Evolutionary conservation across 192 early-diverging fungal genomes (phyloP), one percentile per base, ranked within the genome.

Genomic region (Linderina pennispora): DNA sequence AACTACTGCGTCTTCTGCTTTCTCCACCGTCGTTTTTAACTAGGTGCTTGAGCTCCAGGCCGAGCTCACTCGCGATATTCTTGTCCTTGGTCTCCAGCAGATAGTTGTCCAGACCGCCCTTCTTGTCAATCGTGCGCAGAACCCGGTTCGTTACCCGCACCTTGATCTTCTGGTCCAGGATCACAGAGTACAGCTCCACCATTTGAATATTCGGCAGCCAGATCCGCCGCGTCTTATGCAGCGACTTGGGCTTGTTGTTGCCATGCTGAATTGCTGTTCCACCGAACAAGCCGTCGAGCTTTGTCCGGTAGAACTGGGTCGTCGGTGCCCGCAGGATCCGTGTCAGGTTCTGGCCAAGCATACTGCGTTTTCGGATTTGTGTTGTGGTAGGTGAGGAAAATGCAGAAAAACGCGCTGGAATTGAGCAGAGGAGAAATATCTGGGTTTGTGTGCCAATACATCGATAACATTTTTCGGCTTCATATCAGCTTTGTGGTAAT

Each of bases 51-150:
- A 82, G 52, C 31, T 74, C 60, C 22, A 86, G 11, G 0, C 71
- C 83, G 45, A 77, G 71, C 16, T 67, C 51, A 43, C 79, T 77
- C 38, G 58, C 76, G 47, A 88, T 72, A 8, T 85, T 77, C 45
- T 84, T 77, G 35, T 85, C 79, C 26, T 70, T 79, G 13, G 84
- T 87, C 26, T 73, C 61, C 22, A 88, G 62, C 28, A 91, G 49
- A 50, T 88, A 91, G 39, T 65, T 73, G 53, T 91, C 88, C 11
- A 91, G 54, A 3, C 88, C 88, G 18, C 88, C 88, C 70, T 88
- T 87, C 62, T 87, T 84, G 50, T 91, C 86, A 23, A 91, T 86
- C 0, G 85, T 84, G 21, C 85, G 80, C 10, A 88, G 59, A 3
- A 85, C 80, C 3, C 77, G 56, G 3, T 84, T 77, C 14, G 88